phyloP scores from a whole-genome alignment of 345 rosid species.

The Adansonia digitata region DNA sequence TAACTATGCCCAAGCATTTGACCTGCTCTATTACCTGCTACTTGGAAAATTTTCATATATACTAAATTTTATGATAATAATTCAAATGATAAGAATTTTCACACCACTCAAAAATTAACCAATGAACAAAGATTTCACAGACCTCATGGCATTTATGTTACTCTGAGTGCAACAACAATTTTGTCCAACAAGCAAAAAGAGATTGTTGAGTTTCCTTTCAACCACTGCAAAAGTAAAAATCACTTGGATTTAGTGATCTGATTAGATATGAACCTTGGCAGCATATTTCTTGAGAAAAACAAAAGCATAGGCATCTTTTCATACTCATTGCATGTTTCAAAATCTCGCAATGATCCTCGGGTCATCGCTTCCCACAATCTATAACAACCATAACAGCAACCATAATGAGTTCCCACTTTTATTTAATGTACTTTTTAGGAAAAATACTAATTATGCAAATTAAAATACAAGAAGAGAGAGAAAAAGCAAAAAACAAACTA shows the following conservation, averaged over 20 bases:
- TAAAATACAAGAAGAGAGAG: neutral
- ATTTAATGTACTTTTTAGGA: neutral
- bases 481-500: constrained; percentile 32
- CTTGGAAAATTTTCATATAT: constrained; percentile 37
- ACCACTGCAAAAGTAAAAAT: constrained; percentile 76
- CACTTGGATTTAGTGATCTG: neutral
- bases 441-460: constrained; percentile 1
- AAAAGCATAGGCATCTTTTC: constrained; percentile 93
- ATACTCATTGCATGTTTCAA: too few relatives aligned
- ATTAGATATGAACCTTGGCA: constrained; percentile 63
- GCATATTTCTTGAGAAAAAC: constrained; percentile 91
- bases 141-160: constrained; percentile 99
- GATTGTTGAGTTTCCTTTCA: constrained; percentile 73
- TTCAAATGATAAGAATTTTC: neutral
- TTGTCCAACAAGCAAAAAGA: constrained; percentile 93
- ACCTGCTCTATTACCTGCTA: constrained; percentile 92
- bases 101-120: neutral
- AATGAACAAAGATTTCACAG: neutral
- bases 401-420: neutral
- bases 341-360: constrained; percentile 85
- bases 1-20: constrained; percentile 85
- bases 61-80: neutral
- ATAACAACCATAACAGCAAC: neutral
- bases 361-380: constrained; percentile 97
- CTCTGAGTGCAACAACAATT: constrained; percentile 98